Evolutionary conservation across 495 filamentous ascomycete genomes (phyloP).

Genomic region (Amorphotheca resinae): DNA sequence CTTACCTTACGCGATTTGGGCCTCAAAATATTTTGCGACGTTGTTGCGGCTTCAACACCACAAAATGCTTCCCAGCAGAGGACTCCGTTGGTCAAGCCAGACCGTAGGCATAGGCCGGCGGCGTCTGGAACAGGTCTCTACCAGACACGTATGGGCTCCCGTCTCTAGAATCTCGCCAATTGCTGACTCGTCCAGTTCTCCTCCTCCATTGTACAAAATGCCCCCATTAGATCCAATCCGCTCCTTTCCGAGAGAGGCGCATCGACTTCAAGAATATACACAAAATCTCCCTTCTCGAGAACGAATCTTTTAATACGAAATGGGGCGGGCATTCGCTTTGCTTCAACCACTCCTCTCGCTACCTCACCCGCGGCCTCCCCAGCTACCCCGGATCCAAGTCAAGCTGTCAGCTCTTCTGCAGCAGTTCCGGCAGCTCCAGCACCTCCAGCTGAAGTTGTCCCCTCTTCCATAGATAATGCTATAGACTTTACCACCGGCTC

Average conservation of each 20-base stretch:
- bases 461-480: slow-evolving; percentile 6
- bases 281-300: slow-evolving; percentile 6
- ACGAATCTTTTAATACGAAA: slow-evolving; percentile 14
- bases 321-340: slow-evolving; percentile 16
- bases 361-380: slow-evolving; percentile 3
- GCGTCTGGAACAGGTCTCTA: slow-evolving; percentile 24
- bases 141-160: slow-evolving; percentile 22
- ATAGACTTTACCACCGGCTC: slow-evolving; percentile 29
- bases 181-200: slow-evolving; percentile 16
- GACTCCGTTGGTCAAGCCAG: slow-evolving; percentile 31
- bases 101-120: slow-evolving; percentile 22
- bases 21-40: slow-evolving; percentile 19
- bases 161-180: background rate
- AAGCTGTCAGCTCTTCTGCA: slow-evolving; percentile 10
- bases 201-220: slow-evolving; percentile 19
- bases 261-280: slow-evolving; percentile 3
- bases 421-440: slow-evolving; percentile 6
- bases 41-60: background rate
- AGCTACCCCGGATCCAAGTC: slow-evolving; percentile 3
- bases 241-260: slow-evolving; percentile 11
- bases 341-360: slow-evolving; percentile 20
- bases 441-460: slow-evolving; percentile 14
- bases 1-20: slow-evolving; percentile 2
- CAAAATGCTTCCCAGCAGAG: slow-evolving; percentile 43
- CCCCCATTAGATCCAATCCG: slow-evolving; percentile 13